Percentiles rank a stretch among this genome's conserved stretches.
Conservation (phyloP, 768 basidiomycete species). For the Xanthoconium purpureum region DNA sequence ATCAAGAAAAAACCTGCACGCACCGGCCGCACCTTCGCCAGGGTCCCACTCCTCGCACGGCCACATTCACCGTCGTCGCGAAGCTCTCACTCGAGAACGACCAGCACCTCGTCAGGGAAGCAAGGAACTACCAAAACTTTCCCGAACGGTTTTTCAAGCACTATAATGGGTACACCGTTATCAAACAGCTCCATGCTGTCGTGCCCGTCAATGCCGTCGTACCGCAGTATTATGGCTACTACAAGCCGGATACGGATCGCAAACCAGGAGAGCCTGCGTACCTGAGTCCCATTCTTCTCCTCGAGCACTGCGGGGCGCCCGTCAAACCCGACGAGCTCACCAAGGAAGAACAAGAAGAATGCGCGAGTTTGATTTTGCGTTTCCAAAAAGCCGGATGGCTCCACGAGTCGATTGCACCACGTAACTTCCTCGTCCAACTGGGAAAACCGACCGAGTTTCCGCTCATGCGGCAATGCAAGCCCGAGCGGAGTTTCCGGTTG, state of each 20-base stretch:
- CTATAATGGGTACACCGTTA: slow-evolving; percentile 25
- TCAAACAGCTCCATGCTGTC: slow-evolving; percentile 35
- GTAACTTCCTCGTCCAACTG: slow-evolving; percentile 44
- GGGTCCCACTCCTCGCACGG: slow-evolving; percentile 23
- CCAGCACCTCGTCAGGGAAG: slow-evolving; percentile 33
- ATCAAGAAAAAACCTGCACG: slow-evolving; percentile 9
- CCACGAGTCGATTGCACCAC: slow-evolving; percentile 41
- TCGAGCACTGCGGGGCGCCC: slow-evolving; percentile 46
- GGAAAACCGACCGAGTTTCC: slow-evolving; percentile 39
- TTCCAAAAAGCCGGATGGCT: slow-evolving; percentile 38
- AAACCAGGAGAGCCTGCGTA: not conserved
- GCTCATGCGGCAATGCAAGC: not conserved
- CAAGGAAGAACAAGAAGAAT: slow-evolving; percentile 41
- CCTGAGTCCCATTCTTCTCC: slow-evolving; percentile 42
- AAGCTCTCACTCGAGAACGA: slow-evolving; percentile 44
- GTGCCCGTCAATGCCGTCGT: slow-evolving; percentile 49
- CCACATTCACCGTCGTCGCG: slow-evolving; percentile 40
- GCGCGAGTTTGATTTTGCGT: slow-evolving; percentile 37
- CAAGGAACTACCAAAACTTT: slow-evolving; percentile 26
- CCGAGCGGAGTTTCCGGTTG: slow-evolving; percentile 41
- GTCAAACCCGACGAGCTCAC: slow-evolving; percentile 29
- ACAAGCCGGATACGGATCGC: slow-evolving; percentile 26
- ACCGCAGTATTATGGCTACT: slow-evolving; percentile 67
- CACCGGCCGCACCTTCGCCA: not conserved
- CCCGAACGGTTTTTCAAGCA: slow-evolving; percentile 29